Evolutionary conservation across 768 basidiomycete species (phyloP).

Genomic region (Termitomyces sp.): DNA sequence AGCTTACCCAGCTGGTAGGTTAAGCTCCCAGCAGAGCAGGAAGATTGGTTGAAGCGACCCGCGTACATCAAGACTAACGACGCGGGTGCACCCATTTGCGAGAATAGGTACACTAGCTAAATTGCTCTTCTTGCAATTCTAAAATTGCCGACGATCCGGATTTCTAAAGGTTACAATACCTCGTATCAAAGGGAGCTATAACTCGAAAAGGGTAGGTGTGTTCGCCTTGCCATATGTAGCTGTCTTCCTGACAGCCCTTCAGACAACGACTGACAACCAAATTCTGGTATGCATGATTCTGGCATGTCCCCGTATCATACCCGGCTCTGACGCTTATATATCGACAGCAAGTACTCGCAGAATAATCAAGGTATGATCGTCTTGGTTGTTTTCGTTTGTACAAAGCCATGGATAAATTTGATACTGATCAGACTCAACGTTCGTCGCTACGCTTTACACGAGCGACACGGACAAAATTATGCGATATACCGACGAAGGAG

Average conservation of each 20-base stretch:
- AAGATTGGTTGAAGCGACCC: conserved; percentile 81
- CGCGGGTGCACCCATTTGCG: conserved; percentile 72
- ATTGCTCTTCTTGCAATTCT: conserved; percentile 13
- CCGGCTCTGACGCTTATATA: neutral
- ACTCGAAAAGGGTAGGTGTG: conserved; percentile 70
- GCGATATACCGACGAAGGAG: conserved; percentile 85
- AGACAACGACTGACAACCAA: conserved; percentile 81
- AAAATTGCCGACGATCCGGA: conserved; percentile 11
- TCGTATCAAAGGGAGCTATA: conserved; percentile 84
- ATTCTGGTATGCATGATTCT: conserved; percentile 56
- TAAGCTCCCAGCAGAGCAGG: conserved; percentile 81
- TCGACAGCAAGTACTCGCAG: conserved; percentile 65
- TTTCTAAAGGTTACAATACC: conserved; percentile 67
- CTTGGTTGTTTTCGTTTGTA: neutral
- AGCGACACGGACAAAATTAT: conserved; percentile 69
- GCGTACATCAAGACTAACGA: conserved; percentile 78
- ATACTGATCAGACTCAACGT: conserved; percentile 54
- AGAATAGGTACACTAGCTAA: conserved; percentile 57
- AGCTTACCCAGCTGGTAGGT: conserved; percentile 38
- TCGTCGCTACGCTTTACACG: conserved; percentile 79
- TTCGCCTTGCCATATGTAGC: conserved; percentile 14
- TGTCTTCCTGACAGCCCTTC: conserved; percentile 11
- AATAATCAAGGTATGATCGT: conserved; percentile 39
- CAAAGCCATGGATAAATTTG: neutral
- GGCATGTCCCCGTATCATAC: neutral